These are phyloP conservation scores for Rhodotorula sp. DNA, from an alignment of 1,284 basidiomycete species.

Conservation along the genomic window DNA sequence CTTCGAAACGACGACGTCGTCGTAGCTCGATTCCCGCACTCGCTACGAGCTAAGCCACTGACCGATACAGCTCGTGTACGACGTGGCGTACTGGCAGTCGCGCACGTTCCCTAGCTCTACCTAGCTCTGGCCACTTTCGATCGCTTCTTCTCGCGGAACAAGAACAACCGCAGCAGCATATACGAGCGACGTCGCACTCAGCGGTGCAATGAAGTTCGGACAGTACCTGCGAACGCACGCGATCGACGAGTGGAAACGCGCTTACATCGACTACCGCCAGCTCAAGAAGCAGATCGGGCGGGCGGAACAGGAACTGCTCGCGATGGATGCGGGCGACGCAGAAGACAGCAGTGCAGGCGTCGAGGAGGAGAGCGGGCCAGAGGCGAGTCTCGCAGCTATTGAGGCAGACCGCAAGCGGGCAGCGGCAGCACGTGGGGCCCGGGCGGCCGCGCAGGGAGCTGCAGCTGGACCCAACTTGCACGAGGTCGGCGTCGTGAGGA, in stretches of 20 bases:
- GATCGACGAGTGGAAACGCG: conserved; percentile 33
- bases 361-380: background rate
- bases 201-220: conserved; percentile 27
- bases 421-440: background rate
- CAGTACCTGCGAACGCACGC: conserved; percentile 27
- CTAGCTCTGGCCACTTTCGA: no score
- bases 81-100: no score
- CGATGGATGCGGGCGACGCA: conserved; percentile 16
- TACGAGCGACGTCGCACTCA: no score
- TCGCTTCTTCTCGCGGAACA: no score
- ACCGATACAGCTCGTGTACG: no score
- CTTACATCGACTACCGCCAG: conserved; percentile 38
- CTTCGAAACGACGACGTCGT: no score
- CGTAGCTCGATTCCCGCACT: no score
- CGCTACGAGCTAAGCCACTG: no score
- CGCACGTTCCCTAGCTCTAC: no score
- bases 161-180: no score
- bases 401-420: background rate
- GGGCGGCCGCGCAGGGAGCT: background rate
- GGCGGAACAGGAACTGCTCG: conserved; percentile 26
- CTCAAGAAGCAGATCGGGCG: conserved; percentile 39
- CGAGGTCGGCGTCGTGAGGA: background rate
- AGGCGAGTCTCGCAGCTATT: background rate
- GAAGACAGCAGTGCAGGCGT: background rate
- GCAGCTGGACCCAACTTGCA: background rate